Evolutionary conservation across 73 alveolate genomes (phyloP).

Genomic region (Uronychia setigera): DNA sequence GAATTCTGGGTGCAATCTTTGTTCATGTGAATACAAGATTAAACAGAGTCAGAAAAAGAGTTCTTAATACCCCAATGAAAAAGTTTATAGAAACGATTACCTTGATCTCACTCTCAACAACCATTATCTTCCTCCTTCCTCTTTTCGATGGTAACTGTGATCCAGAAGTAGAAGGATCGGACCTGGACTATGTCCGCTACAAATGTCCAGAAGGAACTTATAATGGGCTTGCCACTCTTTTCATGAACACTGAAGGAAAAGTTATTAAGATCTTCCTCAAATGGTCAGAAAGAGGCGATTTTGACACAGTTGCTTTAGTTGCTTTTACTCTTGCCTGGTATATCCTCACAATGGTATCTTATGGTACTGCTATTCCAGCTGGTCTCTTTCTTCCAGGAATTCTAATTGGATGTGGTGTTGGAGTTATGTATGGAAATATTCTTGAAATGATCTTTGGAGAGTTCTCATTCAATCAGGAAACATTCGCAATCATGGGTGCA

Average conservation of each 20-base stretch:
- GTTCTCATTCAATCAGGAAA: constrained; percentile 49
- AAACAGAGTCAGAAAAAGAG: constrained; percentile 14
- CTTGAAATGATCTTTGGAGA: constrained; percentile 16
- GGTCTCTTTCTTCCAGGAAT: constrained; percentile 78
- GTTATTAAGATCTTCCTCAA: constrained; percentile 40
- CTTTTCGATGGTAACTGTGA: no score
- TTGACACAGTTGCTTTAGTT: constrained; percentile 18
- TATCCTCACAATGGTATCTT: constrained; percentile 35
- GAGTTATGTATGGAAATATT: constrained; percentile 35
- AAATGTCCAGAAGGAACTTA: constrained; percentile 27
- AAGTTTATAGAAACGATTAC: constrained; percentile 28
- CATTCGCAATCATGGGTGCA: constrained; percentile 71
- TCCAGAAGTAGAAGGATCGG: no score
- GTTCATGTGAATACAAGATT: constrained; percentile 27
- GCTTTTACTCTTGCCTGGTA: constrained; percentile 41
- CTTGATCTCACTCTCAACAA: constrained; percentile 26
- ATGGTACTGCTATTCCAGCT: constrained; percentile 80
- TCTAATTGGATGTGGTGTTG: constrained; percentile 51
- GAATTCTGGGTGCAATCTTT: constrained; percentile 50
- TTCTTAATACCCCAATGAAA: constrained; percentile 25
- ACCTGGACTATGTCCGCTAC: constrained; percentile 33
- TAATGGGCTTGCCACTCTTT: constrained; percentile 55
- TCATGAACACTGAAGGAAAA: constrained; percentile 50
- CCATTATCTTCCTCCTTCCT: constrained; percentile 52
- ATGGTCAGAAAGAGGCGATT: constrained; percentile 3